Conservation (phyloP, 805 yeast species). For the Maudiozyma bulderi region DNA sequence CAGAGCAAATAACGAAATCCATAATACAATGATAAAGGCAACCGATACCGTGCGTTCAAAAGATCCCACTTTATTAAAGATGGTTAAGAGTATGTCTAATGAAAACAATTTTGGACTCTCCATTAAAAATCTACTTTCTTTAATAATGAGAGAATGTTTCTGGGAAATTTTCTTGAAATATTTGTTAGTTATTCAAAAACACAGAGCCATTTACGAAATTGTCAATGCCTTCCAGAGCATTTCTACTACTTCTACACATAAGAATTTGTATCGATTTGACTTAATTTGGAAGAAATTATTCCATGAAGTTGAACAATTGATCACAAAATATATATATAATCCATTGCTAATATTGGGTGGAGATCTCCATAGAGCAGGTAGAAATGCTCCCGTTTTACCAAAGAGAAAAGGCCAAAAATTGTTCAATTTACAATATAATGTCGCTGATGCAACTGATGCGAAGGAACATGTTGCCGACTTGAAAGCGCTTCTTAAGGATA, state of each 20-base stretch:
- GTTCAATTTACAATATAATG: constrained; percentile 21
- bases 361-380: constrained; percentile 2
- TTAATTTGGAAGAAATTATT: constrained; percentile 39
- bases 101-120: constrained; percentile 29
- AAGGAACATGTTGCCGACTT: constrained; percentile 34
- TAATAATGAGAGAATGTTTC: constrained; percentile 59
- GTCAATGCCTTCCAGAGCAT: constrained; percentile 27
- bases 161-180: constrained; percentile 58
- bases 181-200: constrained; percentile 57
- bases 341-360: constrained; percentile 5
- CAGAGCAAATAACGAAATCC: constrained; percentile 52
- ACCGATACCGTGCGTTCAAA: constrained; percentile 55
- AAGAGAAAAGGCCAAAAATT: constrained; percentile 10
- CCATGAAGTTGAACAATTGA: constrained; percentile 17
- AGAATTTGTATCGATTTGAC: constrained; percentile 26
- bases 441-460: constrained; percentile 16
- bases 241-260: constrained; percentile 14
- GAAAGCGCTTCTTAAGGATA: constrained; percentile 40
- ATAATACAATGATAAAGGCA: constrained; percentile 49
- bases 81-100: constrained; percentile 12
- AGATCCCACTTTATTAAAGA: constrained; percentile 37
- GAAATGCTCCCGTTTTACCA: constrained; percentile 7
- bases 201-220: constrained; percentile 55
- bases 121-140: constrained; percentile 40
- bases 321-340: constrained; percentile 18